phyloP scores from a whole-genome alignment of 2,329 filamentous ascomycete species.

The Plectosphaerella plurivora region DNA sequence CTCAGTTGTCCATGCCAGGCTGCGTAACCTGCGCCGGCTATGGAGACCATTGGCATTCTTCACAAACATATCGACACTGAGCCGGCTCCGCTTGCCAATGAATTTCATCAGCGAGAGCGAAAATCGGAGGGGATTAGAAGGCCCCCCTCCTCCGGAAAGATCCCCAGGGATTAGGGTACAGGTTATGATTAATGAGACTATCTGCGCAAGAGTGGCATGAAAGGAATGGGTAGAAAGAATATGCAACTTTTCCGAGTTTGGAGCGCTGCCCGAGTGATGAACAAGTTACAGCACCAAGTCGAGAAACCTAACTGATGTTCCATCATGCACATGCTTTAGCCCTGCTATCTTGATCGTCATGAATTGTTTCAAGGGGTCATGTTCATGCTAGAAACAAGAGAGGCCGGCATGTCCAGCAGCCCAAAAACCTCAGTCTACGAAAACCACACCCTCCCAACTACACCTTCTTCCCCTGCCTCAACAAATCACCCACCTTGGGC shows the following conservation, averaged over 20 bases:
- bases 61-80: conserved; percentile 1
- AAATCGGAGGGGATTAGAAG: neutral
- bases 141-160: neutral
- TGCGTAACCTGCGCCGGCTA: conserved; percentile 16
- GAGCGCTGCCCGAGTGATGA: neutral
- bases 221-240: too few relatives aligned
- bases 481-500: conserved; percentile 79
- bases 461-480: conserved; percentile 58
- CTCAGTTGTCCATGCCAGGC: conserved; percentile 9
- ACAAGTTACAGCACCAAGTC: too few relatives aligned
- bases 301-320: too few relatives aligned
- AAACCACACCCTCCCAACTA: conserved; percentile 15
- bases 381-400: neutral
- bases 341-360: neutral
- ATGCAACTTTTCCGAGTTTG: neutral
- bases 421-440: too few relatives aligned
- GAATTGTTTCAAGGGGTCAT: neutral
- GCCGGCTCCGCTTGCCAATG: neutral
- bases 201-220: too few relatives aligned
- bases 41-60: conserved; percentile 3
- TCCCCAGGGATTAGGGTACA: neutral
- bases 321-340: too few relatives aligned
- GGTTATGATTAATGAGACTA: conserved; percentile 1
- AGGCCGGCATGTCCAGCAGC: neutral
- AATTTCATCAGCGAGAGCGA: neutral